Evolutionary conservation across 1,284 basidiomycete genomes (phyloP).

Genomic region (Apiotrichum montevideense): DNA sequence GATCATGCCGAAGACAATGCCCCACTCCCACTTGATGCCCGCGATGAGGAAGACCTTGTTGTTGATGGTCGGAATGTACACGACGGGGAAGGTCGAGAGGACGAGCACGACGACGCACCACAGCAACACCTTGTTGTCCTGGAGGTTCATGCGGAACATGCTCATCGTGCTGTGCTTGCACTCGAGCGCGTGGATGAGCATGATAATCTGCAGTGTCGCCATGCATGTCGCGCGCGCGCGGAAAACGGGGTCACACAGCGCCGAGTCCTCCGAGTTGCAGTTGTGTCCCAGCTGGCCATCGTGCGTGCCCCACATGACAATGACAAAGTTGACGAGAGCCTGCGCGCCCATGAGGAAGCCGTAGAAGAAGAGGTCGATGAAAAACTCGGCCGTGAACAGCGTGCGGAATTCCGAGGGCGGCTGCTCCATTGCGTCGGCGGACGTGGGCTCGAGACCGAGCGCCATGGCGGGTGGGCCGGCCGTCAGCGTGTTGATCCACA

Average conservation of each 20-base stretch:
- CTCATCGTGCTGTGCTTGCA: constrained; percentile 45
- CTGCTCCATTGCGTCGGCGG: constrained; percentile 56
- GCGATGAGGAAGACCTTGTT: constrained; percentile 43
- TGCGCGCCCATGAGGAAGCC: constrained; percentile 59
- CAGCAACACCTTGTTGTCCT: constrained; percentile 54
- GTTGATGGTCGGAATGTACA: constrained; percentile 47
- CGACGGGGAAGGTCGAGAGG: constrained; percentile 39
- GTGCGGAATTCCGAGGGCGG: constrained; percentile 53
- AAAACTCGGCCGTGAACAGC: constrained; percentile 54
- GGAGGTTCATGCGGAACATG: constrained; percentile 52
- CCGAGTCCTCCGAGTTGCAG: constrained; percentile 50
- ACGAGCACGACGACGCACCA: constrained; percentile 47
- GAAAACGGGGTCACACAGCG: constrained; percentile 48
- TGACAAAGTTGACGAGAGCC: constrained; percentile 53
- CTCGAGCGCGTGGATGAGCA: constrained; percentile 44
- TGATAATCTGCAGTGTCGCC: constrained; percentile 53
- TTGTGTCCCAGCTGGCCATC: constrained; percentile 15
- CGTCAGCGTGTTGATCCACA: constrained; percentile 56
- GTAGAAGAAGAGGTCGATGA: constrained; percentile 58
- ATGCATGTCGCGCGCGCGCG: constrained; percentile 55
- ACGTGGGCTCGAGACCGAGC: constrained; percentile 57
- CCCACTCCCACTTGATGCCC: constrained; percentile 45
- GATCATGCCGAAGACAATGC: constrained; percentile 44
- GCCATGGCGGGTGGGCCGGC: constrained; percentile 58
- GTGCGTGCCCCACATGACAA: constrained; percentile 56